phyloP scores from a whole-genome alignment of 441 rosid genomes.

The Theobroma grandiflorum region DNA sequence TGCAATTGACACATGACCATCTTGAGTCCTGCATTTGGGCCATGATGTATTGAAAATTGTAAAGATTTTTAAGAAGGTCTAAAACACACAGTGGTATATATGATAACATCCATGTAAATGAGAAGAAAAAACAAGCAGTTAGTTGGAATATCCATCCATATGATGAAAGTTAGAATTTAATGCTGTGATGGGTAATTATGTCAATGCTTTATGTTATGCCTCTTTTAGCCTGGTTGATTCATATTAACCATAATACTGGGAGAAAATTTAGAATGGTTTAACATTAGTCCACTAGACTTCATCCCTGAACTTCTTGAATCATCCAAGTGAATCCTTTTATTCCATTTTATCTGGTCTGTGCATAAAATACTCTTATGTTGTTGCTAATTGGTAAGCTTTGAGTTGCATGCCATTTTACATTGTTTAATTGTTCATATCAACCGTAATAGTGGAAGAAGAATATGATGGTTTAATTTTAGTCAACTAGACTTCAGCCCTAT shows the following conservation, averaged over 20 bases:
- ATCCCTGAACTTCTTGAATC: neutral
- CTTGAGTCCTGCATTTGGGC: neutral
- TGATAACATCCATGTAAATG: neutral
- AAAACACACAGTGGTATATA: neutral
- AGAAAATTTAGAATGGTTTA: slow-evolving; percentile 3
- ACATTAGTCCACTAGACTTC: neutral
- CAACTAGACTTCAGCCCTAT: neutral
- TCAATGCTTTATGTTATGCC: neutral
- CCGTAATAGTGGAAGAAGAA: neutral
- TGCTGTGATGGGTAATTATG: slow-evolving; percentile 8
- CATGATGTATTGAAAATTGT: neutral
- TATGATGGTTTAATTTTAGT: neutral
- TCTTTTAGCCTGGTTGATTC: slow-evolving; percentile 7
- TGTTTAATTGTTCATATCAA: neutral
- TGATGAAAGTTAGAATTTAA: neutral
- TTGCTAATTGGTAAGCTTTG: slow-evolving; percentile 1
- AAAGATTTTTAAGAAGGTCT: neutral
- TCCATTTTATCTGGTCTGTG: neutral
- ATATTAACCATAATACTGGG: neutral
- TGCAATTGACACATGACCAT: neutral
- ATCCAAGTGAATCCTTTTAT: neutral
- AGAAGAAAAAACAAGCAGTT: neutral
- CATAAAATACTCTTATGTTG: slow-evolving; percentile 1
- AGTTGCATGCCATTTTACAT: neutral
- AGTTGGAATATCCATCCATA: neutral